A percentile compares a stretch with the other conserved stretches of the same genome.
These are phyloP conservation scores for Lentithecium fluviatile DNA, from an alignment of 495 filamentous ascomycete genomes.

Conservation along the genomic window DNA sequence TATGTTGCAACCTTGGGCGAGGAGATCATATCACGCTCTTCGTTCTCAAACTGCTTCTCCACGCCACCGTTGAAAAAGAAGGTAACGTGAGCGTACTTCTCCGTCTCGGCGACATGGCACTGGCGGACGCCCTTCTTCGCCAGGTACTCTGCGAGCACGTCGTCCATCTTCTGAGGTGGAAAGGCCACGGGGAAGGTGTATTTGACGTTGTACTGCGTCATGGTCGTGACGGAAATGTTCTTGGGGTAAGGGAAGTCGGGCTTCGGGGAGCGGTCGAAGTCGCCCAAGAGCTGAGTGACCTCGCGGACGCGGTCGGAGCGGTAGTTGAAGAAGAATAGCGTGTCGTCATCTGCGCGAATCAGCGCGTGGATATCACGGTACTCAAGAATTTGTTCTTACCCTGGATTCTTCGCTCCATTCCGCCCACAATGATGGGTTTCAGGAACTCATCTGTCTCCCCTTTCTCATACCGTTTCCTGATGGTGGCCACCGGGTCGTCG, in stretches of 20 bases:
- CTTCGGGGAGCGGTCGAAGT: conserved; percentile 81
- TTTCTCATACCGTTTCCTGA: conserved; percentile 82
- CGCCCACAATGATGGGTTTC: conserved; percentile 93
- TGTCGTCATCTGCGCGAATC: conserved; percentile 69
- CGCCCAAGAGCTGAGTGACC: conserved; percentile 90
- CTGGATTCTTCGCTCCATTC: conserved; percentile 78
- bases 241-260: conserved; percentile 95
- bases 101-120: conserved; percentile 95
- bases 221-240: conserved; percentile 86
- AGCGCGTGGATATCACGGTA: conserved; percentile 15
- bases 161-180: conserved; percentile 90
- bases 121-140: conserved; percentile 83
- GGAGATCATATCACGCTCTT: conserved; percentile 75
- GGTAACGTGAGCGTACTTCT: conserved; percentile 98
- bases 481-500: conserved; percentile 78
- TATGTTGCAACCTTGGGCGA: conserved; percentile 88
- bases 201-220: conserved; percentile 98
- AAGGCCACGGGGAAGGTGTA: conserved; percentile 94
- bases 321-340: conserved; percentile 99
- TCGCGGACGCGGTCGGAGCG: conserved; percentile 97
- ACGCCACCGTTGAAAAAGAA: conserved; percentile 99
- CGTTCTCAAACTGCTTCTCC: conserved; percentile 91
- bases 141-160: conserved; percentile 94
- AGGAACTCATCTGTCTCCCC: conserved; percentile 95
- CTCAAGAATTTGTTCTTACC: conserved; percentile 49